Percentiles rank a stretch among this genome's conserved stretches.
Conservation (phyloP, 768 basidiomycete species). For the Hortiboletus flavorubellus region DNA sequence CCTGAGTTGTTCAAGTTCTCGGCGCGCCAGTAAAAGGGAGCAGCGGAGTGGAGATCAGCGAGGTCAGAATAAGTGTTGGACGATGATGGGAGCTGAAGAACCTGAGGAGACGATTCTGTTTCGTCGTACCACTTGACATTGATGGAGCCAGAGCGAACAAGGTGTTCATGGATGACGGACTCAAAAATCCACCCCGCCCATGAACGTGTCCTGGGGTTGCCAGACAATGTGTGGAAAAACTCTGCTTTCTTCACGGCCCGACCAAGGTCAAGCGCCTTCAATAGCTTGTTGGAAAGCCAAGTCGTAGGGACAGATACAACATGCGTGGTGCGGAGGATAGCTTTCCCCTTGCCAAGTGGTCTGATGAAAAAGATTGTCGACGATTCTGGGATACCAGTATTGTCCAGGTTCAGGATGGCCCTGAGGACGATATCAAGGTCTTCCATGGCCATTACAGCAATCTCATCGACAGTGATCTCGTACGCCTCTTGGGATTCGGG, state of each 20-base stretch:
- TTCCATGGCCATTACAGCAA: background rate
- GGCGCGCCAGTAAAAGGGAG: background rate
- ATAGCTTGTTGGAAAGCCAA: background rate
- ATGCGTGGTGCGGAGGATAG: background rate
- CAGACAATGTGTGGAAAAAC: background rate
- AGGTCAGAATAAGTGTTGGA: background rate
- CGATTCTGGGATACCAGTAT: background rate
- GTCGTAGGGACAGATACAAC: background rate
- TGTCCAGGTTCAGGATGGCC: background rate
- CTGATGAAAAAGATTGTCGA: background rate
- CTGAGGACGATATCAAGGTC: background rate
- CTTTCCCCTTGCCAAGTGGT: background rate
- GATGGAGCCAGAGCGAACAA: background rate
- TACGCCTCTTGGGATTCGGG: background rate
- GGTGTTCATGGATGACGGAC: background rate
- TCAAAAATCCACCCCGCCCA: background rate
- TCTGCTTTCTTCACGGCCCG: background rate
- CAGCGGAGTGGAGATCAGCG: background rate
- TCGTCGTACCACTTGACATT: background rate
- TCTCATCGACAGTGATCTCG: no score
- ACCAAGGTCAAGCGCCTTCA: background rate
- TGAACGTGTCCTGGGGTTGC: background rate
- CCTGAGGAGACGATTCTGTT: background rate
- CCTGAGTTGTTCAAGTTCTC: background rate
- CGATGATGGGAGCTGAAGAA: background rate